phyloP scores from a whole-genome alignment of 148 eudicot genomes.

The Selenicereus undatus region DNA sequence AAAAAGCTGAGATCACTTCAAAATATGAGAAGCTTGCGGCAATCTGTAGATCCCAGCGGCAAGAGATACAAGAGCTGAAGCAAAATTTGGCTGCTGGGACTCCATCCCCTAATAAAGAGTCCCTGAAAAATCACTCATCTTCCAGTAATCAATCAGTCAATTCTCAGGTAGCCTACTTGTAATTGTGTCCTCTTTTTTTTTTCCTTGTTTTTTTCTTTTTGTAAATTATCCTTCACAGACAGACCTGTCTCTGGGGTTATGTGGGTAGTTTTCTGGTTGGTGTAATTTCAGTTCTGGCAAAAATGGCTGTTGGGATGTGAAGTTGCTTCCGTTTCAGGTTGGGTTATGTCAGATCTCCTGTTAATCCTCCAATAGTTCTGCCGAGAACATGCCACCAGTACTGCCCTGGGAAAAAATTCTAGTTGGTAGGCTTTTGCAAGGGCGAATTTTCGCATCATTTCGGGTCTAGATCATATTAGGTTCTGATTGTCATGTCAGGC shows the following conservation, averaged over 20 bases:
- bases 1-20: constrained; percentile 73
- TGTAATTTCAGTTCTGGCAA: background rate
- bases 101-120: constrained; percentile 53
- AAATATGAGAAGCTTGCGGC: constrained; percentile 90
- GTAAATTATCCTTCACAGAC: background rate
- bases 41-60: constrained; percentile 86
- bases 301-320: background rate
- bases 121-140: constrained; percentile 31
- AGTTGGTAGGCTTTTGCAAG: background rate
- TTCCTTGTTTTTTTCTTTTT: background rate
- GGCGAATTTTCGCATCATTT: background rate
- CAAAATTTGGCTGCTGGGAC: constrained; percentile 61
- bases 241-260: background rate
- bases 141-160: constrained; percentile 39
- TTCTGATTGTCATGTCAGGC: background rate
- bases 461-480: background rate
- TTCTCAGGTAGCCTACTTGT: constrained; percentile 45
- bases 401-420: background rate
- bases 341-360: background rate
- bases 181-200: background rate
- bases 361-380: no score
- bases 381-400: background rate
- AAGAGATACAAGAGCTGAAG: constrained; percentile 92
- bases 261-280: background rate
- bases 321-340: background rate